Evolutionary conservation across 768 basidiomycete species (phyloP).

Genomic region (Leucosporidium scottii): DNA sequence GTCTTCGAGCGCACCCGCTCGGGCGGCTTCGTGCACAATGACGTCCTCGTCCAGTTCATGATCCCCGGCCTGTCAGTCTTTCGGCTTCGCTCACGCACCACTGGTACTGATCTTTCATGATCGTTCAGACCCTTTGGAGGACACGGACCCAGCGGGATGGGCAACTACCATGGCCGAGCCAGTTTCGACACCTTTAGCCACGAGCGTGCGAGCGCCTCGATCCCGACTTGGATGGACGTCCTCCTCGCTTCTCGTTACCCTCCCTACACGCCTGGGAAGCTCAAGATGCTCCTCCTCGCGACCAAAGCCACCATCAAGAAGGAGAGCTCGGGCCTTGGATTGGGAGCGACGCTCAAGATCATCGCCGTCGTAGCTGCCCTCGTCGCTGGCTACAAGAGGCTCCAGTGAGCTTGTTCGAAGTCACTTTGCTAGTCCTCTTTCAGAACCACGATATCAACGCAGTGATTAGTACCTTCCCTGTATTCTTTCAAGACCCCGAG

Average conservation of each 20-base stretch:
- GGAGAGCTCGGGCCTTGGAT: background rate
- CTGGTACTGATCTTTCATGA: too few relatives aligned
- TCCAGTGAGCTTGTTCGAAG: background rate
- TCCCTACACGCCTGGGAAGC: slow-evolving; percentile 17
- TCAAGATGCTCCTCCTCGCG: slow-evolving; percentile 1
- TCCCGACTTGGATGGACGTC: slow-evolving; percentile 32
- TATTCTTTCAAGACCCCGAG: too few relatives aligned
- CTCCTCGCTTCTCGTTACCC: slow-evolving; percentile 28
- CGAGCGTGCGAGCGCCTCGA: slow-evolving; percentile 19
- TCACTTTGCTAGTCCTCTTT: too few relatives aligned
- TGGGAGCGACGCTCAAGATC: background rate
- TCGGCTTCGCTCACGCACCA: too few relatives aligned
- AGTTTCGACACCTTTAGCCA: slow-evolving; percentile 32
- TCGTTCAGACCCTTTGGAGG: slow-evolving; percentile 81
- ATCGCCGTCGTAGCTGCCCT: background rate
- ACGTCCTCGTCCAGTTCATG: slow-evolving; percentile 51
- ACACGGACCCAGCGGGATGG: slow-evolving; percentile 56
- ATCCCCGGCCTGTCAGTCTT: slow-evolving; percentile 53
- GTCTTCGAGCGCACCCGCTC: slow-evolving; percentile 64
- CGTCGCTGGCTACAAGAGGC: slow-evolving; percentile 1
- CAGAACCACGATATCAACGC: too few relatives aligned
- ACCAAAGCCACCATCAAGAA: background rate
- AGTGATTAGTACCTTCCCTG: too few relatives aligned
- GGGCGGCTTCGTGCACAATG: slow-evolving; percentile 64
- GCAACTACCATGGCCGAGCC: slow-evolving; percentile 53